Evolutionary conservation across 352 stramenopile genomes (phyloP).

Genomic region (Peronosclerospora sorghi): DNA sequence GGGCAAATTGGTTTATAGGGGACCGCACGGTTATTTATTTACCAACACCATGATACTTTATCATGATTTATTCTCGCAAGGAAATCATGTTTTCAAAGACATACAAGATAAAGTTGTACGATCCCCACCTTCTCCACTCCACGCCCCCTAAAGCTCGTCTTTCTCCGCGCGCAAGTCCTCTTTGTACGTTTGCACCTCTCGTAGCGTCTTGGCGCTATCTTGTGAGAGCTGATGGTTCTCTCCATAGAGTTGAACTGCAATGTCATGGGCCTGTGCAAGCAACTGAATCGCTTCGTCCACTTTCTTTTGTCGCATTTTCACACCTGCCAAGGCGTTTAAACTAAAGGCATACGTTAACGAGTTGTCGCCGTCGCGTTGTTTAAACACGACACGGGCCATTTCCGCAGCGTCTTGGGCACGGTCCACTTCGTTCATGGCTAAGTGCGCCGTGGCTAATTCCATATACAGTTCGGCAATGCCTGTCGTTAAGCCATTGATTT

Average conservation of each 20-base stretch:
- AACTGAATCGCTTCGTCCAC: conserved; percentile 45
- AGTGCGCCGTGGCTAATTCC: conserved; percentile 47
- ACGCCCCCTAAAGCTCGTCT: conserved; percentile 36
- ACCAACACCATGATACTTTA: too few relatives aligned
- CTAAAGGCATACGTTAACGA: conserved; percentile 67
- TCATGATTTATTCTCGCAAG: too few relatives aligned
- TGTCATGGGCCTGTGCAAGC: conserved; percentile 52
- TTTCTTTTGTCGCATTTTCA: conserved; percentile 57
- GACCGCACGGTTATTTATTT: too few relatives aligned
- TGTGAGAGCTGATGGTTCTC: conserved; percentile 46
- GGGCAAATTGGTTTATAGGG: too few relatives aligned
- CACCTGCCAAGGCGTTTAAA: conserved; percentile 68
- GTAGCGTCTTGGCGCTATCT: conserved; percentile 50
- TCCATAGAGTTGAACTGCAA: conserved; percentile 59
- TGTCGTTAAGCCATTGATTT: conserved; percentile 53
- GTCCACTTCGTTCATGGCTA: conserved; percentile 30
- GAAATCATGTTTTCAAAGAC: too few relatives aligned
- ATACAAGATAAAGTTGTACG: too few relatives aligned
- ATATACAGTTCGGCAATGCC: conserved; percentile 73
- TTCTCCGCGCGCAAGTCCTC: conserved; percentile 26
- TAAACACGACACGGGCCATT: conserved; percentile 40
- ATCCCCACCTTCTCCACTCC: too few relatives aligned
- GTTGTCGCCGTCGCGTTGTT: conserved; percentile 49
- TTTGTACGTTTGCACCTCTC: conserved; percentile 48
- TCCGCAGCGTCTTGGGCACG: conserved; percentile 28